Conservation (phyloP, 108 stramenopile genomes). For the Nitzschia putrida region DNA sequence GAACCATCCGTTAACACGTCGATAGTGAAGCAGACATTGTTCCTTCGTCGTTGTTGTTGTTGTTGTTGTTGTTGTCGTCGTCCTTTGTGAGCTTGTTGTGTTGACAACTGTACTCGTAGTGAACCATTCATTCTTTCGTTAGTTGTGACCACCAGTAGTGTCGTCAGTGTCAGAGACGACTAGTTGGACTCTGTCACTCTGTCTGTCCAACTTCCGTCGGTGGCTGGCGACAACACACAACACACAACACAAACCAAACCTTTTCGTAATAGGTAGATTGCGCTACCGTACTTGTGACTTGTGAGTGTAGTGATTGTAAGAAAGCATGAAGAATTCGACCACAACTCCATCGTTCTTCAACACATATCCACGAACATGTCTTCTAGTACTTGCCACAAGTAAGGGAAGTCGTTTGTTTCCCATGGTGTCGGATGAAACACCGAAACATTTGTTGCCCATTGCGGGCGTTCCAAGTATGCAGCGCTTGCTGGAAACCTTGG, state of each 20-base stretch:
- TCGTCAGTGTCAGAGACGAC: no score
- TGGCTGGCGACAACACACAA: no score
- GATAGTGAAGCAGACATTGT: conserved; percentile 37
- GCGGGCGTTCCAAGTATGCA: conserved; percentile 50
- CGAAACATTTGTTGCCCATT: conserved; percentile 76
- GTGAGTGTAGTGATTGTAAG: no score
- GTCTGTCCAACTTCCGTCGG: no score
- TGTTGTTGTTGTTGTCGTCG: no score
- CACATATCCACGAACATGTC: conserved; percentile 37
- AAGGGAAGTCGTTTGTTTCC: conserved; percentile 75
- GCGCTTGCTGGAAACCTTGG: conserved; percentile 42
- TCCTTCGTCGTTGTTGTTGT: neutral
- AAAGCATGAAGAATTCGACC: neutral
- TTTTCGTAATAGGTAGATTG: no score
- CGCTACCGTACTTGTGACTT: no score
- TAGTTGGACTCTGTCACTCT: no score
- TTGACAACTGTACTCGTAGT: no score
- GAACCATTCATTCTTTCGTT: no score
- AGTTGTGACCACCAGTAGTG: no score
- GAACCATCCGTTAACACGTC: conserved; percentile 78
- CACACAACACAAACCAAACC: neutral
- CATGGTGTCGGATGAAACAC: conserved; percentile 52
- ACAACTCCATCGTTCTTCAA: conserved; percentile 27
- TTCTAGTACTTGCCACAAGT: conserved; percentile 68
- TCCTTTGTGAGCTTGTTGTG: no score